Evolutionary conservation across 2,329 filamentous ascomycete genomes (phyloP).

Genomic region (Geosmithia putterillii): DNA sequence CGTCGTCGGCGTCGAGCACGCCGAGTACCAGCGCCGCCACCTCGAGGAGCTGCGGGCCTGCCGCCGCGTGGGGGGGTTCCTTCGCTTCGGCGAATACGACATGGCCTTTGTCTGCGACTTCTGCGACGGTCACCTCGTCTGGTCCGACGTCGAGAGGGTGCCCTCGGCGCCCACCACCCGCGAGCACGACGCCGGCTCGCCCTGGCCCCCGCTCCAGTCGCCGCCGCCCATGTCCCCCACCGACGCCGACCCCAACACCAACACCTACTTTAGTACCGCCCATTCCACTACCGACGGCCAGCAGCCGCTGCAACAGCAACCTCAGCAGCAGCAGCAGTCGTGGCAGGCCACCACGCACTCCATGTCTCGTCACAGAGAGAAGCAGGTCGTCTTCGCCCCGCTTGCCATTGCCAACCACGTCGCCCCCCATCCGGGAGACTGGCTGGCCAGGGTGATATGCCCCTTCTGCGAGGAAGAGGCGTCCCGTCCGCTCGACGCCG

Average conservation of each 20-base stretch:
- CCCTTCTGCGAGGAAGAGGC: constrained; percentile 44
- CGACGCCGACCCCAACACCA: constrained; percentile 5
- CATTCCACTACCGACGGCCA: constrained; percentile 8
- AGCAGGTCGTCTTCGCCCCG: constrained; percentile 42
- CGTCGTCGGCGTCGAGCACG: constrained; percentile 9
- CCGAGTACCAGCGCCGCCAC: constrained; percentile 22
- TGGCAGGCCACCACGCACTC: constrained; percentile 40
- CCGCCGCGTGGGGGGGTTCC: constrained; percentile 40
- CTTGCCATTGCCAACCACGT: constrained; percentile 46
- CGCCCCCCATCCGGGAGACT: constrained; percentile 35
- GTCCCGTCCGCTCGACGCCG: constrained; percentile 25
- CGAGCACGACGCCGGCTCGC: constrained; percentile 10
- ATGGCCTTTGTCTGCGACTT: constrained; percentile 49
- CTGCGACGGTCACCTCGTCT: constrained; percentile 47
- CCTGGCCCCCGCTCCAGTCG: no score
- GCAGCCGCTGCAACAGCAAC: neutral
- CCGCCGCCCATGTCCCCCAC: constrained; percentile 8
- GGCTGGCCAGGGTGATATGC: constrained; percentile 38
- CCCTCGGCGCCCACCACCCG: constrained; percentile 29
- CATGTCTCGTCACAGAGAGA: constrained; percentile 26
- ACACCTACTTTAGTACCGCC: no score
- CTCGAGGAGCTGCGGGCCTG: constrained; percentile 38
- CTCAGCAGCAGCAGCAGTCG: neutral
- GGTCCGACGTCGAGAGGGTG: constrained; percentile 42
- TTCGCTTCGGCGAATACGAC: constrained; percentile 40